Percentiles rank a stretch among this genome's conserved stretches.
These are phyloP conservation scores for Artemisia tridentata DNA, from an alignment of 129 eudicot genomes.

Conservation along the genomic window DNA sequence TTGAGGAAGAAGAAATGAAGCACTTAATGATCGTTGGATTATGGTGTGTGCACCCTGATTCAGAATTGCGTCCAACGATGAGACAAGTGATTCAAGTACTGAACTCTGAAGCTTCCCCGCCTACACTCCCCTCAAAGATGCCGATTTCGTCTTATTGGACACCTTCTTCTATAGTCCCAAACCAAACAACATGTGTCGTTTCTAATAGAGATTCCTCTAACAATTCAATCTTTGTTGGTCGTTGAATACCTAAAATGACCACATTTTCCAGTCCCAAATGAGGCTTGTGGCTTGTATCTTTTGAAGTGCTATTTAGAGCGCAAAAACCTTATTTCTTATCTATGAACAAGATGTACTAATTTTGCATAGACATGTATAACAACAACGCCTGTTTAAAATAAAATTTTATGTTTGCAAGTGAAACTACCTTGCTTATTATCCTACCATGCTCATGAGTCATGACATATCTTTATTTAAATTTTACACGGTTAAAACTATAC, in stretches of 20 bases:
- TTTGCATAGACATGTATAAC: too few species aligned
- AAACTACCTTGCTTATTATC: too few species aligned
- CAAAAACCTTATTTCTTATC: background rate
- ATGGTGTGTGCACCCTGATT: conserved; percentile 59
- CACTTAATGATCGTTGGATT: conserved; percentile 46
- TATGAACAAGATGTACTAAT: too few species aligned
- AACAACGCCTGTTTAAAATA: too few species aligned
- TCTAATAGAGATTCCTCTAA: background rate
- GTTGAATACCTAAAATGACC: background rate
- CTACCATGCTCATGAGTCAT: too few species aligned
- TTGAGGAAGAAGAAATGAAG: conserved; percentile 29
- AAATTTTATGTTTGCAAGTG: too few species aligned
- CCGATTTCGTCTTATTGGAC: conserved; percentile 30
- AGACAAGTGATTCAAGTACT: conserved; percentile 42
- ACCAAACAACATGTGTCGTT: background rate
- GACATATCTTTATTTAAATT: too few species aligned
- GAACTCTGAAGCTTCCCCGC: conserved; percentile 35
- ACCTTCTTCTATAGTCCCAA: background rate
- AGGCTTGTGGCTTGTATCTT: background rate
- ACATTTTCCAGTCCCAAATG: background rate
- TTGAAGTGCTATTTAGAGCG: background rate
- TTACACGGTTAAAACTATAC: too few species aligned
- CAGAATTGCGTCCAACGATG: conserved; percentile 33
- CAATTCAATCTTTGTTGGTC: background rate
- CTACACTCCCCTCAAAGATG: conserved; percentile 33